Conservation (phyloP, 2,329 filamentous ascomycete species). For the Aspergillus uvarum region DNA sequence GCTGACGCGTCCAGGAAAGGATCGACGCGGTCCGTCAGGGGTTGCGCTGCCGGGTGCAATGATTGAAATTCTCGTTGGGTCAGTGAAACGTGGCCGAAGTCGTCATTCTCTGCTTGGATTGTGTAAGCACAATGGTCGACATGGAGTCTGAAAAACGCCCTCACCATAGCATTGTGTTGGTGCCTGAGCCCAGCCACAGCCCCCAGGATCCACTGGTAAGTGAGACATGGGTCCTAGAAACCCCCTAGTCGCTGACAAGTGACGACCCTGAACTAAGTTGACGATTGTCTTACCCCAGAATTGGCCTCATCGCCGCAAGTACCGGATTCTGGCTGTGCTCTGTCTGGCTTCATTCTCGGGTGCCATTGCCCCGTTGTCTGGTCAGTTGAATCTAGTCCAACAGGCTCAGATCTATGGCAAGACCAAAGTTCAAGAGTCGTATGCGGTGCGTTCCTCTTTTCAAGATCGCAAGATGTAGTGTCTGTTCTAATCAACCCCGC, state of each 20-base stretch:
- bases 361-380: background rate
- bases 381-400: background rate
- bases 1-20: background rate
- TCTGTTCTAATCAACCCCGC: constrained; percentile 29
- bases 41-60: background rate
- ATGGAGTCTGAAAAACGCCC: background rate
- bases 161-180: background rate
- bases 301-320: constrained; percentile 2
- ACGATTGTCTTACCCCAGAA: background rate
- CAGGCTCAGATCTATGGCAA: constrained; percentile 10
- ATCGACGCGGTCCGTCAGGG: background rate
- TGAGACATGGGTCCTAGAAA: background rate
- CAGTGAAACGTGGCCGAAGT: too few relatives aligned
- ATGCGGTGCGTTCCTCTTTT: background rate
- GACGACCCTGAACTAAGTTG: background rate
- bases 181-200: background rate
- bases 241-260: background rate
- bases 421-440: constrained; percentile 1
- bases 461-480: constrained; percentile 25
- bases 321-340: background rate
- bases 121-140: background rate
- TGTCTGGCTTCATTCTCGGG: constrained; percentile 5
- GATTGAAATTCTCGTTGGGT: too few relatives aligned
- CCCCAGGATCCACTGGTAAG: constrained; percentile 6
- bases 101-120: background rate